These are phyloP conservation scores for Talaromyces trachyspermus DNA, from an alignment of 495 filamentous ascomycete genomes.

Conservation along the genomic window DNA sequence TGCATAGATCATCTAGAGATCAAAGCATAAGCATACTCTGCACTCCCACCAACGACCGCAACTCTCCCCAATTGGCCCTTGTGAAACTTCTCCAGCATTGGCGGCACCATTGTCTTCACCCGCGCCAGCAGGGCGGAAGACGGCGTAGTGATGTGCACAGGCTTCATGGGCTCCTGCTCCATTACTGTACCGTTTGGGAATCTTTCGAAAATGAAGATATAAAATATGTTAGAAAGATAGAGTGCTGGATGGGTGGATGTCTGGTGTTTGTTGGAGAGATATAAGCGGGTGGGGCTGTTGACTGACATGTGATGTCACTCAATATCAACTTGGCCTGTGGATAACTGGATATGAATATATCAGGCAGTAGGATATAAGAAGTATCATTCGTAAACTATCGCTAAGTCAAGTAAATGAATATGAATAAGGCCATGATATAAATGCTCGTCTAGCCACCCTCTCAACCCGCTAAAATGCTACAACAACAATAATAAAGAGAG, in stretches of 20 bases:
- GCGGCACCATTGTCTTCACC: conserved; percentile 86
- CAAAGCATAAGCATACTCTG: conserved; percentile 49
- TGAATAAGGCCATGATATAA: too few species aligned
- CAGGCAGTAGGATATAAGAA: neutral
- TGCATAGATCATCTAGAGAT: neutral
- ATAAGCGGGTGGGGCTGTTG: conserved; percentile 11
- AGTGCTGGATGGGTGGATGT: conserved; percentile 2
- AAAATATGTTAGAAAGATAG: neutral
- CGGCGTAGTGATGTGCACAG: conserved; percentile 42
- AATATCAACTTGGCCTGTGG: neutral
- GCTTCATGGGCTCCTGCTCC: conserved; percentile 28
- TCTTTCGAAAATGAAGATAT: conserved; percentile 1
- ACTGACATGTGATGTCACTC: conserved; percentile 35
- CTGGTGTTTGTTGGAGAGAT: too few species aligned
- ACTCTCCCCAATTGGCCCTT: conserved; percentile 94
- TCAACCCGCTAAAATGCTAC: conserved; percentile 8
- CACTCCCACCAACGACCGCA: conserved; percentile 89
- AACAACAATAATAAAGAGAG: conserved; percentile 2
- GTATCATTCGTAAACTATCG: neutral
- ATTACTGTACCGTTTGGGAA: too few species aligned
- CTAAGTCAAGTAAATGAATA: neutral
- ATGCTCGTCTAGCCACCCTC: neutral
- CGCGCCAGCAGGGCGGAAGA: conserved; percentile 71
- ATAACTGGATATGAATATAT: neutral
- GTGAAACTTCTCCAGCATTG: conserved; percentile 92